Evolutionary conservation across 371 early-diverging fungal species (phyloP).

Genomic region (Apophysomyces trapeziformis): DNA sequence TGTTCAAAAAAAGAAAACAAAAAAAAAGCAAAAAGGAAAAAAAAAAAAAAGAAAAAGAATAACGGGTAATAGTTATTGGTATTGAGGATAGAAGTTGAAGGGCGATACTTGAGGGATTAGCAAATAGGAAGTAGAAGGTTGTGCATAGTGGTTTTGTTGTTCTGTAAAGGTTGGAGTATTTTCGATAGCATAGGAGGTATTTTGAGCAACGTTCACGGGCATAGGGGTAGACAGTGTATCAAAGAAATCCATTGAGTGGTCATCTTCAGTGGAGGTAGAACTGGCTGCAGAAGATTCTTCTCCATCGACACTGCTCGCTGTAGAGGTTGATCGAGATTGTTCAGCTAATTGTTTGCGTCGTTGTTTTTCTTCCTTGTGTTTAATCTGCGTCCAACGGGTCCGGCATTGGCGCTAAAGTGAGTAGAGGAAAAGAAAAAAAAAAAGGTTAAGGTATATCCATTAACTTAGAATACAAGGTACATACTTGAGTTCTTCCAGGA

Average conservation of each 20-base stretch:
- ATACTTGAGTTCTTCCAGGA: conserved; percentile 66
- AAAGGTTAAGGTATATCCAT: background rate
- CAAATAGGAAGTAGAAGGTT: background rate
- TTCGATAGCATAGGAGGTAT: conserved; percentile 1
- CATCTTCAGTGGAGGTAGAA: background rate
- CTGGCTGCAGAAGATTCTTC: conserved; percentile 9
- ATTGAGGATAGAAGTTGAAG: conserved; percentile 1
- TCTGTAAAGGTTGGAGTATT: background rate
- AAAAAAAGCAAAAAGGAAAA: background rate
- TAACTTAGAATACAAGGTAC: background rate
- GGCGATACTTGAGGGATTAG: conserved; percentile 6
- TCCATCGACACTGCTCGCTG: conserved; percentile 8
- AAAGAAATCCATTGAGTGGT: background rate
- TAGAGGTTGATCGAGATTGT: background rate
- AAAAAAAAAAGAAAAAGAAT: background rate
- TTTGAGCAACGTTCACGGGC: background rate
- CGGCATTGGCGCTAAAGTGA: conserved; percentile 66
- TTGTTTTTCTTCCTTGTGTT: conserved; percentile 53
- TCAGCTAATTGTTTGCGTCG: conserved; percentile 19
- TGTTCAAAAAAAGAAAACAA: background rate
- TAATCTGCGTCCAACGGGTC: conserved; percentile 70
- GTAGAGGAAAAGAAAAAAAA: background rate
- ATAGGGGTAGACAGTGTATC: background rate
- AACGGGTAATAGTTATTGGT: background rate
- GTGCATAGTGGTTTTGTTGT: conserved; percentile 5